phyloP scores from a whole-genome alignment of 352 stramenopile species.

The Pythium dissotocum region DNA sequence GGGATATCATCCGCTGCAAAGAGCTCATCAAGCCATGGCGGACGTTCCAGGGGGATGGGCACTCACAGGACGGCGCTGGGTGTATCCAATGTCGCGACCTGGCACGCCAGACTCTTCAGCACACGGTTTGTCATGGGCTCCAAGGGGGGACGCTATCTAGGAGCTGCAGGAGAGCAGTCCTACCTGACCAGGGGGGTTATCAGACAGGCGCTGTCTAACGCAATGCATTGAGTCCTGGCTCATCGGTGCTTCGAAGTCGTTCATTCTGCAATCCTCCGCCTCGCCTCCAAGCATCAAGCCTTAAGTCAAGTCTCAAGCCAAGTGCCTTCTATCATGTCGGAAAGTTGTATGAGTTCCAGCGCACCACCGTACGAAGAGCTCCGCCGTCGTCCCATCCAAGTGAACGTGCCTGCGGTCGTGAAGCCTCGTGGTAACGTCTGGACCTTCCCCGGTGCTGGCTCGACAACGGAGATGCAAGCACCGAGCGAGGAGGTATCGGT shows the following conservation, averaged over 20 bases:
- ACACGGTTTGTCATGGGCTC: neutral
- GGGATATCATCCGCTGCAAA: neutral
- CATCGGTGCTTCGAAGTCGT: neutral
- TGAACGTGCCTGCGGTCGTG: conserved; percentile 10
- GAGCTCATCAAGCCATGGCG: neutral
- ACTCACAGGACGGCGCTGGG: neutral
- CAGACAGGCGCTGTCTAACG: no score
- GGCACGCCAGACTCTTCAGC: neutral
- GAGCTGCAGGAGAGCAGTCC: neutral
- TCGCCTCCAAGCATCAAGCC: neutral
- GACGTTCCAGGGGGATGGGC: neutral
- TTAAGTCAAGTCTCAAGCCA: neutral
- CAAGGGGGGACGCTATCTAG: neutral
- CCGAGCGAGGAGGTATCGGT: conserved; percentile 8
- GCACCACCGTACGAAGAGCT: conserved; percentile 4
- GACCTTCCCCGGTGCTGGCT: conserved; percentile 15
- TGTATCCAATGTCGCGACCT: neutral
- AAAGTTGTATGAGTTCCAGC: neutral
- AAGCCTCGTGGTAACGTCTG: conserved; percentile 17
- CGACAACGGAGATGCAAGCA: conserved; percentile 13
- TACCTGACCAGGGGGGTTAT: no score
- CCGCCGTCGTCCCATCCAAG: conserved; percentile 24
- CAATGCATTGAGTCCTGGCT: no score
- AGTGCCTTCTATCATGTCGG: neutral
- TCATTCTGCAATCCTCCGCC: neutral